phyloP scores from a whole-genome alignment of 129 eudicot genomes.

The Flaveria robusta region DNA sequence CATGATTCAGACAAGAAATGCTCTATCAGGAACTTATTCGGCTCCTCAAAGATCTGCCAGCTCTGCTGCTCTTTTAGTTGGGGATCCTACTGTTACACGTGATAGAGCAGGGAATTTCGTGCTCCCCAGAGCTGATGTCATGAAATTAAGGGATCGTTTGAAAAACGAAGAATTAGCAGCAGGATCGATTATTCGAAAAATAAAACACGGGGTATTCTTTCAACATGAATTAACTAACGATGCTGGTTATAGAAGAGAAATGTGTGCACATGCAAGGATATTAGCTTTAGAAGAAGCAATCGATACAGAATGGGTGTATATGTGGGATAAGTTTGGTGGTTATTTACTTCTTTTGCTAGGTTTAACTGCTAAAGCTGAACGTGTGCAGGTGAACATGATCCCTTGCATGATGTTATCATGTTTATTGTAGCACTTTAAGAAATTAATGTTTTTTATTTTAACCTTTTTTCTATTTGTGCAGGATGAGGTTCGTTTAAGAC shows the following conservation, averaged over 20 bases:
- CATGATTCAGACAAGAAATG: constrained; percentile 82
- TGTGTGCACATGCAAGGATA: constrained; percentile 99
- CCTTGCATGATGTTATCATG: neutral
- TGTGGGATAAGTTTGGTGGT: constrained; percentile 99
- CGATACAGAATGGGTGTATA: constrained; percentile 98
- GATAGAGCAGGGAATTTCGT: constrained; percentile 96
- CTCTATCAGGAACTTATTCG: constrained; percentile 91
- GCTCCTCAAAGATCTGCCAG: constrained; percentile 99
- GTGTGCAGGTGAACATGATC: constrained; percentile 78
- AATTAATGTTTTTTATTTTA: neutral
- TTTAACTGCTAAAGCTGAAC: constrained; percentile 97
- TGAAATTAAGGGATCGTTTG: constrained; percentile 89
- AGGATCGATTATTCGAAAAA: constrained; percentile 63
- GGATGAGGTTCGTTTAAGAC: constrained; percentile 97
- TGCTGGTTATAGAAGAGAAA: constrained; percentile 78
- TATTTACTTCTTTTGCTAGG: constrained; percentile 94
- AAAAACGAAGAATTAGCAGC: constrained; percentile 94
- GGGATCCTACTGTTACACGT: constrained; percentile 79
- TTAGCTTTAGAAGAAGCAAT: constrained; percentile 97
- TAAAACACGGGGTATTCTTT: constrained; percentile 53
- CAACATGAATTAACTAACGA: constrained; percentile 62
- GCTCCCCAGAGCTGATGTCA: constrained; percentile 96
- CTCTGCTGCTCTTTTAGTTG: constrained; percentile 98
- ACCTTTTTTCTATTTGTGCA: constrained; percentile 32
- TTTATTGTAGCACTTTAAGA: neutral